Conservation (phyloP, 768 basidiomycete species). For the Paxillus involutus region DNA sequence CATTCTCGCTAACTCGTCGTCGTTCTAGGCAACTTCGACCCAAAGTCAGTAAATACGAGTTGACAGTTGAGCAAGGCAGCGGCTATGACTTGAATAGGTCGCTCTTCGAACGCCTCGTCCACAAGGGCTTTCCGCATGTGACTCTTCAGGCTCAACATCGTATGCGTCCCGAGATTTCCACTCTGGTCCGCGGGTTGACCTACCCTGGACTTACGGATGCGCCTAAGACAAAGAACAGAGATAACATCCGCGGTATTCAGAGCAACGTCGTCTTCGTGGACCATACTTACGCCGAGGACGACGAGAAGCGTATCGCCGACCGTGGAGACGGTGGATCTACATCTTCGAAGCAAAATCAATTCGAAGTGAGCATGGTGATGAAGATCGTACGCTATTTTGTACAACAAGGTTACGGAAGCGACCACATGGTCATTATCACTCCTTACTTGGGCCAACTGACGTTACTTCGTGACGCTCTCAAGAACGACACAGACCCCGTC, state of each 20-base stretch:
- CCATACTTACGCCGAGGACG: slow-evolving; percentile 57
- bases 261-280: slow-evolving; percentile 63
- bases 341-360: slow-evolving; percentile 60
- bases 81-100: slow-evolving; percentile 69
- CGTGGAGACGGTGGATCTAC: slow-evolving; percentile 43
- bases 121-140: slow-evolving; percentile 60
- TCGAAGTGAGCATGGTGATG: slow-evolving; percentile 62
- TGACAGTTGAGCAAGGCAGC: slow-evolving; percentile 68
- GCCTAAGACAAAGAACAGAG: slow-evolving; percentile 45
- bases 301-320: slow-evolving; percentile 40
- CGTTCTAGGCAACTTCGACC: slow-evolving; percentile 63
- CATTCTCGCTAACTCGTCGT: background rate
- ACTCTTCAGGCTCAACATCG: slow-evolving; percentile 61
- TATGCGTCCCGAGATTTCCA: slow-evolving; percentile 74
- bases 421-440: slow-evolving; percentile 62
- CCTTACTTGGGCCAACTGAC: slow-evolving; percentile 69
- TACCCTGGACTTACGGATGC: slow-evolving; percentile 67
- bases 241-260: slow-evolving; percentile 51
- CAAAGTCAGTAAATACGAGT: slow-evolving; percentile 62
- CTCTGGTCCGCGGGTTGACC: slow-evolving; percentile 57
- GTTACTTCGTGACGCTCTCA: slow-evolving; percentile 46
- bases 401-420: slow-evolving; percentile 67
- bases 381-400: slow-evolving; percentile 64
- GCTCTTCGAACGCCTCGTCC: slow-evolving; percentile 67
- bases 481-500: slow-evolving; percentile 51